A percentile compares a stretch with the other conserved stretches of the same genome.
Evolutionary conservation across 495 filamentous ascomycete species (phyloP).

Genomic region (Pyrenopolyporus hunteri): DNA sequence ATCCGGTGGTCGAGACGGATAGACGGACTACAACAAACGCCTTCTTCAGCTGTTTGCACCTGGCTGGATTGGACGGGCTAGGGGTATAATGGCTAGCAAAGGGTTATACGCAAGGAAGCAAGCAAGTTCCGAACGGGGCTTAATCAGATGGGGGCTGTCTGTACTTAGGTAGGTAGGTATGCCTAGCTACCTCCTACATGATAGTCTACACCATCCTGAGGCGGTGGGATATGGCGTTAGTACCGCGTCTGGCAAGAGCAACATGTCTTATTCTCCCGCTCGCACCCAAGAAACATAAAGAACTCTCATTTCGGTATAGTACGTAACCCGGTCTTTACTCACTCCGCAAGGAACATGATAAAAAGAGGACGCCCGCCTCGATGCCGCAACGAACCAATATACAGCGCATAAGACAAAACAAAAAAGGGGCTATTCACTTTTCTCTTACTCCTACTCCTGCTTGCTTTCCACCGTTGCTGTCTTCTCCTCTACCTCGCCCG

Average conservation of each 20-base stretch:
- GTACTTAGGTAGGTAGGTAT: slow-evolving; percentile 4
- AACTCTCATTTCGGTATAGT: slow-evolving; percentile 6
- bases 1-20: too few relatives aligned
- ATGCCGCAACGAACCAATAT: slow-evolving; percentile 19
- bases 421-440: neutral
- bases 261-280: neutral
- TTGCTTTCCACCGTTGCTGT: slow-evolving; percentile 14
- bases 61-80: too few relatives aligned
- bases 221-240: neutral
- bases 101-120: too few relatives aligned
- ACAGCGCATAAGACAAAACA: slow-evolving; percentile 6
- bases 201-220: too few relatives aligned
- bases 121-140: too few relatives aligned
- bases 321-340: slow-evolving; percentile 9
- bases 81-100: too few relatives aligned
- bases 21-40: too few relatives aligned
- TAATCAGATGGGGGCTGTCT: too few relatives aligned
- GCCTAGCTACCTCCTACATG: neutral
- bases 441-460: neutral
- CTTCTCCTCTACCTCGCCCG: slow-evolving; percentile 9
- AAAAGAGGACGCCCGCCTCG: slow-evolving; percentile 28
- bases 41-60: too few relatives aligned
- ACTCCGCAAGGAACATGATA: too few relatives aligned
- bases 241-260: neutral
- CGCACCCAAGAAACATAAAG: neutral